Evolutionary conservation across 495 filamentous ascomycete genomes (phyloP), one percentile per base, ranked within the genome.

Genomic region (Aspergillus bertholletiae): DNA sequence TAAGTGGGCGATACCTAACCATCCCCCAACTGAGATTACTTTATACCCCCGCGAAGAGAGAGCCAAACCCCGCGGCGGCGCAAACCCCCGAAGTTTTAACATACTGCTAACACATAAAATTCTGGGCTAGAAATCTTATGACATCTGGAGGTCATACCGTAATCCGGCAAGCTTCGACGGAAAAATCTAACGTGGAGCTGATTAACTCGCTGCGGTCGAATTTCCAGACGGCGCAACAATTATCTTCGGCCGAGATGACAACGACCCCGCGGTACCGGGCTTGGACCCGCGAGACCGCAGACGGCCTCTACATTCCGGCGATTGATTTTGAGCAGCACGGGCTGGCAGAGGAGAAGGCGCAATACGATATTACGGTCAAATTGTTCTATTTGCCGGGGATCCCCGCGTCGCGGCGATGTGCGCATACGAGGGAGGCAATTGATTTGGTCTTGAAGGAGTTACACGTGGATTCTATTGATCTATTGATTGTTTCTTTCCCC

Each of bases 301-400:
- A 74, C 34, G 75, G 76, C 3, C 79, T 92, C 35, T 94, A 88
- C 59, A 84, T 96, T 45, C 92, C 92, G 32, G 79, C 85, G 39
- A 82, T 89, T 50, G 83, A 91, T 65, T 89, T 88, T 76, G 71
- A 78, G n/a, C 68, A 76, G 30, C 80, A 83, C 15, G 85, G 87
- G 0, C 72, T 97, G 21, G 74, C 85, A 24, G 92, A 96, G 65
- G 89, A 94, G 59, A 78, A 85, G 5, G 73, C 78, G 51, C 83
- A 89, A 58, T 96, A 97, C 75, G 89, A 96, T 70, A 95, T 96
- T 66, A 97, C 92, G 0, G 84, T 90, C 39, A 97, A 97, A 66
- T 73, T 97, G 20, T 97, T 97, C 80, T 95, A 93, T 68, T 79
- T 96, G 17, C 89, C 90, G 3, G 80, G 79, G 24, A 82, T 88